These are phyloP conservation scores for Eremomyces bilateralis DNA, from an alignment of 495 filamentous ascomycete species.

Conservation along the genomic window DNA sequence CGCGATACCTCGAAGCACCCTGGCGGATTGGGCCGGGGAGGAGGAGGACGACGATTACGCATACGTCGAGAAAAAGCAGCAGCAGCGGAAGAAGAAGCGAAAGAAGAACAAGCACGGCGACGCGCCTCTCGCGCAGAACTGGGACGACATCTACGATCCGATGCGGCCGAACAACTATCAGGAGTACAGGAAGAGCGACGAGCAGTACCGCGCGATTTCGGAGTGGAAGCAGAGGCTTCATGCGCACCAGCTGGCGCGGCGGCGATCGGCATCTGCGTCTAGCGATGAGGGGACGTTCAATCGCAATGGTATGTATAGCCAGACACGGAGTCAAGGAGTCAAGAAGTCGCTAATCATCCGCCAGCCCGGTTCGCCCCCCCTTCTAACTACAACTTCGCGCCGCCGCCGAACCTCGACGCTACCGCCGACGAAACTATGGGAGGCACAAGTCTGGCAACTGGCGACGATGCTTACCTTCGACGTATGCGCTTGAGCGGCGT, in stretches of 20 bases:
- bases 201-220: constrained; percentile 52
- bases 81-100: constrained; percentile 70
- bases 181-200: constrained; percentile 71
- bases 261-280: not conserved
- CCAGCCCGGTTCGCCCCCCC: constrained; percentile 11
- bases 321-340: not conserved
- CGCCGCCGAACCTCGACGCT: constrained; percentile 1
- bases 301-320: not conserved
- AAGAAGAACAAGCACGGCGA: constrained; percentile 53
- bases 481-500: constrained; percentile 31
- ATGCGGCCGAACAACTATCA: constrained; percentile 65
- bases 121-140: constrained; percentile 35
- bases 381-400: constrained; percentile 7
- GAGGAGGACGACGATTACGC: constrained; percentile 51
- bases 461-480: constrained; percentile 20
- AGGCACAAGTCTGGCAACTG: no score
- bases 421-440: constrained; percentile 8
- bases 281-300: not conserved
- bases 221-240: constrained; percentile 83
- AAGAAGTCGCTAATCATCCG: constrained; percentile 3
- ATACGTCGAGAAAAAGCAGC: constrained; percentile 36
- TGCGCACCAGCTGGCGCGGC: constrained; percentile 16
- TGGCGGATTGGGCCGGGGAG: constrained; percentile 72
- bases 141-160: constrained; percentile 88
- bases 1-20: constrained; percentile 31